phyloP scores from a whole-genome alignment of 179 eudicot genomes.

The Nepenthes alata region DNA sequence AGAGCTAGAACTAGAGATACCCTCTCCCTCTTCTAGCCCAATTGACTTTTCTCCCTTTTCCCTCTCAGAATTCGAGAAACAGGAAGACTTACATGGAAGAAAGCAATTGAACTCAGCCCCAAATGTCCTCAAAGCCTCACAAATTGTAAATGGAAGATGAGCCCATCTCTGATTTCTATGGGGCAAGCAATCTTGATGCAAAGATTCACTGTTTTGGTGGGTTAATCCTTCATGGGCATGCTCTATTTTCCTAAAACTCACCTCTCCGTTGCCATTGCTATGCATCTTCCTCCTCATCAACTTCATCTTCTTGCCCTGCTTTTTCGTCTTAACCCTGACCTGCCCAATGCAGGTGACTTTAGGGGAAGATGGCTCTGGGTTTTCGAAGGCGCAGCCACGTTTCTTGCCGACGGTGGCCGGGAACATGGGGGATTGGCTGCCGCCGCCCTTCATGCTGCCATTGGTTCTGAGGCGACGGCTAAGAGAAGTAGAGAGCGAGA shows the following conservation, averaged over 20 bases:
- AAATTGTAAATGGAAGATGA: slow-evolving; percentile 58
- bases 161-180: slow-evolving; percentile 72
- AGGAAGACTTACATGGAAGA: slow-evolving; percentile 54
- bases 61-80: slow-evolving; percentile 24
- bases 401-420: slow-evolving; percentile 26
- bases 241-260: slow-evolving; percentile 43
- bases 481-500: slow-evolving; percentile 44
- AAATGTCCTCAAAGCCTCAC: slow-evolving; percentile 51
- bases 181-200: slow-evolving; percentile 18
- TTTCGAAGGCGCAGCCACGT: slow-evolving; percentile 38
- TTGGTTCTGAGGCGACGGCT: slow-evolving; percentile 56
- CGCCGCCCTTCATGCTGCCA: slow-evolving; percentile 51
- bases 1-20: slow-evolving; percentile 4
- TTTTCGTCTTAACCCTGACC: slow-evolving; percentile 72
- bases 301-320: slow-evolving; percentile 52
- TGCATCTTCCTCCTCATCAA: slow-evolving; percentile 14
- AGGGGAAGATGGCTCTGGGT: slow-evolving; percentile 82
- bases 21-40: neutral
- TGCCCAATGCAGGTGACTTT: slow-evolving; percentile 90
- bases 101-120: slow-evolving; percentile 68
- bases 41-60: slow-evolving; percentile 6
- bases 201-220: slow-evolving; percentile 6
- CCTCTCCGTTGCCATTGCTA: slow-evolving; percentile 17
- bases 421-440: slow-evolving; percentile 55
- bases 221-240: slow-evolving; percentile 5